Base-by-base conservation (phyloP, 2,329 filamentous ascomycete species). In the Botrytis fragariae region DNA sequence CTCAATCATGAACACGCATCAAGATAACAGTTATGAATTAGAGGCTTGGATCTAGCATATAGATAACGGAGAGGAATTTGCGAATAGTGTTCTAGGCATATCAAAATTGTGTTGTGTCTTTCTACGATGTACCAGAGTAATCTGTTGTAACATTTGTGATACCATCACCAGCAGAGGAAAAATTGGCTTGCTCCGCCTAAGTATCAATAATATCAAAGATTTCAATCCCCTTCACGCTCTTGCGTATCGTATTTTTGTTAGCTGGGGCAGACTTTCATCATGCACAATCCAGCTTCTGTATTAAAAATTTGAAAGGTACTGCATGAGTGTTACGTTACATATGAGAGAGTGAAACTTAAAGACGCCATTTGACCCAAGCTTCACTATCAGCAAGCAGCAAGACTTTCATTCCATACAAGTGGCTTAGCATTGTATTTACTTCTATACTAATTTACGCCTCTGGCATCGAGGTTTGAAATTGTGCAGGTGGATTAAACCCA, bases 301-400 rank as follows among this genome's bases (percentile, higher is more conserved):
- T 4, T 5, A 14, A n/a, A n/a, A n/a, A 51, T 5, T 14, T 0
- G 0, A 25, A n/a, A 7, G 7, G 10, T 16, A 14, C 25, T 7
- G 6, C 5, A 7, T 54, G 48, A 16, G 48, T 51, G 25, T n/a
- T n/a, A n/a, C 48, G 25, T 16, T 54, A n/a, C 48, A 59, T 22
- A 12, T 22, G 29, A 59, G 29, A 35, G 10, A 1, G 8, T 3
- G 6, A 12, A 59, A 2, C 1, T 32, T 10, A 32, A 59, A 59
- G 4, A 59, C 4, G 22, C 29, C 0, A 22, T 59, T 20, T 32
- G 10, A n/a, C 29, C 29, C 18, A 35, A 22, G 18, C 29, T 59
- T 59, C 29, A 59, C 4, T 35, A 6, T 39, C 35, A 39, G 22
- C 3, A 39, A 20, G 22, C 3, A 39, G 10, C 6, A 1, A 61